Evolutionary conservation across 2,329 filamentous ascomycete genomes (phyloP), one percentile per base, ranked within the genome.

Genomic region (Trichophaea hybrida): DNA sequence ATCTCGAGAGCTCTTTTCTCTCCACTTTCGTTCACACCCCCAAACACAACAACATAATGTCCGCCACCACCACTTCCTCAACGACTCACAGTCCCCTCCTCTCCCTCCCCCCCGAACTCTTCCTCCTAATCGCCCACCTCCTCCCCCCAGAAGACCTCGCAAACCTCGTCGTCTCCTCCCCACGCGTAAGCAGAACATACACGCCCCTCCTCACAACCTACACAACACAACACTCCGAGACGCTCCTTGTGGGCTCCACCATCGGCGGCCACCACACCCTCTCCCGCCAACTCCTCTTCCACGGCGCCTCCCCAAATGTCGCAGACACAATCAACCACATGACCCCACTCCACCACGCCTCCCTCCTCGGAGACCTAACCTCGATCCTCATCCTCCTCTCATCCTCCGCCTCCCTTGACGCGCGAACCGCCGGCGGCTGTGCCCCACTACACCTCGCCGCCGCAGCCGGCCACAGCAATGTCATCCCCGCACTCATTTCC

Each of bases 71-170:
- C 38, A 43, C 10, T 43, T 1, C 10, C 38, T 4, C 38, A 15
- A 43, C 10, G 38, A 12, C 38, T 43, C 38, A 15, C 38, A 15
- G n/a, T 17, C 44, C 44, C 50, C n/a, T 53, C 50, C 50, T 53
- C 7, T 12, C 24, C 7, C 50, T 53, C 31, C 50, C 50, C 6
- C 50, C 50, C 7, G 50, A 53, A 17, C 24, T 53, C 7, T 53
- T 53, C 50, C 32, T 53, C 8, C 24, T 53, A 10, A 53, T 53
- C 12, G 50, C 50, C 10, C 24, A n/a, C 4, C 6, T 12, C 68
- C 95, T 85, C 62, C 77, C 77, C 67, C 85, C 83, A 58, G 97
- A 74, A 67, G 88, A 89, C 68, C 80, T 77, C 72, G 89, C 91
- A 70, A 97, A 96, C 70, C 89, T 85, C 15, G 81, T 80, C 55